Evolutionary conservation across 2,329 filamentous ascomycete species (phyloP), one percentile per base, ranked within the genome.

Genomic region (Metarhizium anisopliae): DNA sequence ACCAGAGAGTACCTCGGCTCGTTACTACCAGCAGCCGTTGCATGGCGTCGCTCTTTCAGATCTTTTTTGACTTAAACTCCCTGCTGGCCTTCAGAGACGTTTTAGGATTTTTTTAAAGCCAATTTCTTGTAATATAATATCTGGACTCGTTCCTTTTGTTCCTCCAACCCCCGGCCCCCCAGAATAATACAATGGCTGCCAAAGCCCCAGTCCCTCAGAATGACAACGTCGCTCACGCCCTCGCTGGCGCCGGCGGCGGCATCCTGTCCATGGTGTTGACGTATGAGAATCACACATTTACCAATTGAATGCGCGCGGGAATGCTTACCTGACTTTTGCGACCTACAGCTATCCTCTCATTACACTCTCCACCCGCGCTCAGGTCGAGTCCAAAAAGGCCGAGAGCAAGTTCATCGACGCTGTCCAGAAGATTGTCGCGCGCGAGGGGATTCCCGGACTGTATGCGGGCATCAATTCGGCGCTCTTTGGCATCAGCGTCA

Each of bases 181-280:
- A 35, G 25, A 6, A 20, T 14, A 20, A 29, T 49, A 58, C 43
- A 52, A 69, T 71, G 68, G 67, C 72, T 58, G 70, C 79, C 53
- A 86, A 86, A 63, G 77, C 85, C 50, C 81, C 84, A 50, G 76
- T 87, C 50, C 90, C 92, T 59, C 90, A 95, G 67, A 94, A 92
- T 69, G 93, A 97, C 79, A 96, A 96, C 78, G 90, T 97, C 68
- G 91, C 93, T 56, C 93, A 97, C 75, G 93, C 93, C 59, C 83
- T 97, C 57, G 90, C 92, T 56, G 93, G 93, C 62, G 90, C 92
- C 52, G 94, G 94, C 63, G 94, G 94, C 63, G 94, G 94, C 58
- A 86, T 99, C 56, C 77, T 97, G 57, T 96, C 94, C 63, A 99
- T 97, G 90, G 83, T 92, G 64, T 75, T 99, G 72, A 99, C 94